These are phyloP conservation scores for Pseudozyma tsukubaensis DNA, from an alignment of 1,284 basidiomycete genomes.

Conservation along the genomic window DNA sequence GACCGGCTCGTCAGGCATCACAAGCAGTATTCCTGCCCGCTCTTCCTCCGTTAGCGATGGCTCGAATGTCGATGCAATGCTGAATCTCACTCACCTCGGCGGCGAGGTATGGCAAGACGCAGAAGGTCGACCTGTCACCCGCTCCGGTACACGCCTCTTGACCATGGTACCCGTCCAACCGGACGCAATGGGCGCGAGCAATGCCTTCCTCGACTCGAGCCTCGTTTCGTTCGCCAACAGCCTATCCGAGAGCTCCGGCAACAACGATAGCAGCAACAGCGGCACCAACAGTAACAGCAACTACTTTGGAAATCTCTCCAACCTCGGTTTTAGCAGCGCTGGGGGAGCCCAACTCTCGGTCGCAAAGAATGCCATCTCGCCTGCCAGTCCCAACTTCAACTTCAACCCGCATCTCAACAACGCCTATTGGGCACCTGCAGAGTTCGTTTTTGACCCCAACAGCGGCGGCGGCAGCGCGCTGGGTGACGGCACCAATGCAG, in stretches of 20 bases:
- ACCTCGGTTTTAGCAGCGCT: conserved; percentile 3
- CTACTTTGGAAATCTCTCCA: conserved; percentile 17
- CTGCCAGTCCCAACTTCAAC: conserved; percentile 46
- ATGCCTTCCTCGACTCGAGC: conserved; percentile 35
- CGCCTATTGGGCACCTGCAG: conserved; percentile 45
- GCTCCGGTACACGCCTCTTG: conserved; percentile 50
- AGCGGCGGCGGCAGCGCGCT: not conserved
- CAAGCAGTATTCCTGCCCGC: conserved; percentile 9
- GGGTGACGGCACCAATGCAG: not conserved
- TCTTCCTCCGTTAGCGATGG: conserved; percentile 3
- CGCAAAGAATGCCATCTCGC: conserved; percentile 34
- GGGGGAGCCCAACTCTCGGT: conserved; percentile 27
- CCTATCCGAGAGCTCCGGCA: conserved; percentile 7
- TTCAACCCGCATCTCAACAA: conserved; percentile 59
- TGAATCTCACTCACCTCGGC: conserved; percentile 52
- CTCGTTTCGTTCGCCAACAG: conserved; percentile 11
- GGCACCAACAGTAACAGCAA: conserved; percentile 1
- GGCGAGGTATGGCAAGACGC: conserved; percentile 57
- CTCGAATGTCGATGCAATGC: not conserved
- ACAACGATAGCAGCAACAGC: not conserved
- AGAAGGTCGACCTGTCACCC: conserved; percentile 47
- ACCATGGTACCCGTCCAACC: conserved; percentile 54
- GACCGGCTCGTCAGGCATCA: conserved; percentile 5
- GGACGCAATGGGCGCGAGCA: conserved; percentile 17
- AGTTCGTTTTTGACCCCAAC: conserved; percentile 22